These are phyloP conservation scores for Clavaria fumosa DNA, from an alignment of 768 basidiomycete species.

Conservation along the genomic window DNA sequence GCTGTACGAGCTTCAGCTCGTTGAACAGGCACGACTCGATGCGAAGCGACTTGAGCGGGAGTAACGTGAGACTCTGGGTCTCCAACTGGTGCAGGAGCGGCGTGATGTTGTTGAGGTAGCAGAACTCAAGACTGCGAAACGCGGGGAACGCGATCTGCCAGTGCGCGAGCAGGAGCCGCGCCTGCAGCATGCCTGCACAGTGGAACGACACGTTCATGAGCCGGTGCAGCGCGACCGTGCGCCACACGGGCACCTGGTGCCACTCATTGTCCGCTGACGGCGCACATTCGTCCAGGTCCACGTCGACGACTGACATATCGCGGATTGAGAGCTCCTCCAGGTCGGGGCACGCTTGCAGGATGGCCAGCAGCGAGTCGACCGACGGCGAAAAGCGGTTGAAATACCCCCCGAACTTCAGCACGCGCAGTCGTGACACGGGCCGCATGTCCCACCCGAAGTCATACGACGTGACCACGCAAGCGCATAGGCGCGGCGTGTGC, in stretches of 20 bases:
- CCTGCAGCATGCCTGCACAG: slow-evolving; percentile 55
- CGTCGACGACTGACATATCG: slow-evolving; percentile 62
- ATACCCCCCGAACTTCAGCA: slow-evolving; percentile 65
- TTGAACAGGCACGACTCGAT: slow-evolving; percentile 66
- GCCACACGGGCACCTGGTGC: too few species aligned
- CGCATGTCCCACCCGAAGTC: slow-evolving; percentile 65
- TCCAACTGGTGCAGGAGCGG: slow-evolving; percentile 51
- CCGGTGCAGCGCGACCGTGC: slow-evolving; percentile 37
- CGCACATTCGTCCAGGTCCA: slow-evolving; percentile 25
- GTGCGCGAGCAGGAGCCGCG: slow-evolving; percentile 49
- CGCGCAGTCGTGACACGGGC: slow-evolving; percentile 45
- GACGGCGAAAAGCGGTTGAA: slow-evolving; percentile 66
- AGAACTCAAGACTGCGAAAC: slow-evolving; percentile 54
- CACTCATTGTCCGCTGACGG: too few species aligned
- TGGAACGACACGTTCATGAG: slow-evolving; percentile 58
- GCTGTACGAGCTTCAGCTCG: slow-evolving; percentile 52
- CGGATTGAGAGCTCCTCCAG: slow-evolving; percentile 72
- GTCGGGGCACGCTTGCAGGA: slow-evolving; percentile 58
- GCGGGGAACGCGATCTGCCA: slow-evolving; percentile 58
- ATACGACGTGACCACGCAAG: slow-evolving; percentile 72
- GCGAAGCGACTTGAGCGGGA: slow-evolving; percentile 51
- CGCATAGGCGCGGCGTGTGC: slow-evolving; percentile 51
- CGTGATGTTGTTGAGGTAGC: slow-evolving; percentile 64
- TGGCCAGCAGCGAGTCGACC: slow-evolving; percentile 42
- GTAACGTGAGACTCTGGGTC: slow-evolving; percentile 54